These are phyloP conservation scores for Fomitopsis schrenkii DNA, from an alignment of 1,284 basidiomycete species.

Conservation along the genomic window DNA sequence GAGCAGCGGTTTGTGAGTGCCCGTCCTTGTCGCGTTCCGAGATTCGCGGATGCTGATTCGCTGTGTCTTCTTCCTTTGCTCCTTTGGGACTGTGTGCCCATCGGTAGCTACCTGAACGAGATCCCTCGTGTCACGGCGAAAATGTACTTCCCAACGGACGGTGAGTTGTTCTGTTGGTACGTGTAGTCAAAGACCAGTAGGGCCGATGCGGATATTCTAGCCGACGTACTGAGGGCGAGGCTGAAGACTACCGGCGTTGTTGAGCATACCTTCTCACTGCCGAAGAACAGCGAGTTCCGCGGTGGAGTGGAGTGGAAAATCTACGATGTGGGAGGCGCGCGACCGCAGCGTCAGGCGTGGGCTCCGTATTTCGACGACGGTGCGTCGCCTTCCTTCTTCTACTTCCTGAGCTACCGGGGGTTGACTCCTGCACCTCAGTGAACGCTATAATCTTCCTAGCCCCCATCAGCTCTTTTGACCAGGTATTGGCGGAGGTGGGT, in stretches of 20 bases:
- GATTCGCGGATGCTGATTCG: not conserved
- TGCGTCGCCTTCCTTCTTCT: slow-evolving; percentile 26
- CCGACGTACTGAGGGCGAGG: slow-evolving; percentile 70
- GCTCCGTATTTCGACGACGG: slow-evolving; percentile 81
- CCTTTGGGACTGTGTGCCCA: not conserved
- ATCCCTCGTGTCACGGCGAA: slow-evolving; percentile 73
- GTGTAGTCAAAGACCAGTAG: not conserved
- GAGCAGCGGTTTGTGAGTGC: slow-evolving; percentile 74
- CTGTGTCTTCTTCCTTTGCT: not conserved
- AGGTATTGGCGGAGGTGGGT: slow-evolving; percentile 67
- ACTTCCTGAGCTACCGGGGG: not conserved
- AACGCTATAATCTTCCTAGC: slow-evolving; percentile 83
- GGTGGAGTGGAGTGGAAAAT: slow-evolving; percentile 66
- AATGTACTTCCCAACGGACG: slow-evolving; percentile 75
- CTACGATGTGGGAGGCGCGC: slow-evolving; percentile 77
- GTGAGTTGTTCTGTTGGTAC: slow-evolving; percentile 35
- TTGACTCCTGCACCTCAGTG: slow-evolving; percentile 37
- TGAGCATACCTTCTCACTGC: slow-evolving; percentile 69
- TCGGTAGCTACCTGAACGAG: slow-evolving; percentile 68
- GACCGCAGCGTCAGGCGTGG: slow-evolving; percentile 76
- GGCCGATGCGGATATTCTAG: slow-evolving; percentile 30
- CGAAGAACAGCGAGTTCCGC: slow-evolving; percentile 46
- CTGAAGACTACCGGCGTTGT: slow-evolving; percentile 76
- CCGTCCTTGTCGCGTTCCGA: not conserved
- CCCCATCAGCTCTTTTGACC: slow-evolving; percentile 81